Evolutionary conservation across 768 basidiomycete genomes (phyloP).

Genomic region (Strobilomyces dryophilus): DNA sequence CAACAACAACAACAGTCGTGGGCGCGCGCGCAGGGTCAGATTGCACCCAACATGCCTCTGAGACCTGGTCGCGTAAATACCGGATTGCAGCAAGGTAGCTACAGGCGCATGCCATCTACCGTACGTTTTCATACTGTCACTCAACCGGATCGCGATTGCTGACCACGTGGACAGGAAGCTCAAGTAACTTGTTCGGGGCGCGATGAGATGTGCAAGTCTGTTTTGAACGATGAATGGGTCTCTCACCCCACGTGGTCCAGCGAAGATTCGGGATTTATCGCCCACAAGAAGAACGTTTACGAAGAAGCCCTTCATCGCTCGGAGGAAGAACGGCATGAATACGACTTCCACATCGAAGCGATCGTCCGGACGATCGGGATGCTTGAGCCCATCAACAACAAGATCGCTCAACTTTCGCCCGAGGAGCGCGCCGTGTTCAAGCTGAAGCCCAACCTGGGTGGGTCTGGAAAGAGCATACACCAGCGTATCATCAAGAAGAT

Average conservation of each 20-base stretch:
- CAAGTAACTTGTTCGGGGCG: constrained; percentile 90
- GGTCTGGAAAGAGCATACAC: constrained; percentile 82
- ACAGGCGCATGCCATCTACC: constrained; percentile 73
- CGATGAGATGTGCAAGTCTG: constrained; percentile 94
- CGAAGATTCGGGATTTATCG: constrained; percentile 88
- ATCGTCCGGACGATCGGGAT: constrained; percentile 85
- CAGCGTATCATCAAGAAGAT: constrained; percentile 96
- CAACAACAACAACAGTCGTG: constrained; percentile 43
- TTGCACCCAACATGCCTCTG: constrained; percentile 30
- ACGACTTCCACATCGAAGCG: constrained; percentile 98
- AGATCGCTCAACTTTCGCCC: constrained; percentile 70
- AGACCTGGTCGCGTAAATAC: constrained; percentile 62
- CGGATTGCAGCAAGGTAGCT: constrained; percentile 80
- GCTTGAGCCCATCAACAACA: constrained; percentile 88
- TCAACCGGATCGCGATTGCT: neutral
- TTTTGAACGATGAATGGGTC: constrained; percentile 98
- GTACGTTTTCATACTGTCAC: constrained; percentile 45
- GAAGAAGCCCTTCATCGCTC: constrained; percentile 95
- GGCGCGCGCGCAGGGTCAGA: constrained; percentile 46
- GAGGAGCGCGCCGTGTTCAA: constrained; percentile 83
- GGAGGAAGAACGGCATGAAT: constrained; percentile 98
- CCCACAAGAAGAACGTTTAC: constrained; percentile 92
- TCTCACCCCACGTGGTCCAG: constrained; percentile 94
- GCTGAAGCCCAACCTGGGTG: constrained; percentile 84
- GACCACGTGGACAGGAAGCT: constrained; percentile 55